Evolutionary conservation across 352 stramenopile species (phyloP).

Genomic region (Globisporangium mamillatum): DNA sequence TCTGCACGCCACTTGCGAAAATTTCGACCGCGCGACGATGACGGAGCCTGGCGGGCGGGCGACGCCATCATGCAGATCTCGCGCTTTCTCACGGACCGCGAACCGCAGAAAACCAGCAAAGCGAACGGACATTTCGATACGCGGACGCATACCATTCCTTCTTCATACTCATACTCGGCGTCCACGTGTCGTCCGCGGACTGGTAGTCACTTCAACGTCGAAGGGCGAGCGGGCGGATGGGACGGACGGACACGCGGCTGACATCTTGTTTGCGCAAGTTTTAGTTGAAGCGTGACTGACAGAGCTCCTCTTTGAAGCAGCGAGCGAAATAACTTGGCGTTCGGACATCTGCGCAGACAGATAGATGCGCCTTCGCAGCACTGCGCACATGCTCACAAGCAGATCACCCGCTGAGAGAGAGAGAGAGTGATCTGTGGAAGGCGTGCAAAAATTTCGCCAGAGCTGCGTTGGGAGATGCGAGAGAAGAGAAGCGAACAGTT

Average conservation of each 20-base stretch:
- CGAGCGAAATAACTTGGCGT: background rate
- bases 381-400: background rate
- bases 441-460: background rate
- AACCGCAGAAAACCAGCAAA: too few species aligned
- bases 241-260: background rate
- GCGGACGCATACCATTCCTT: background rate
- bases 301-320: background rate
- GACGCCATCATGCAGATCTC: background rate
- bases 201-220: background rate
- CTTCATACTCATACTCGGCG: background rate
- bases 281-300: background rate
- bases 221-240: background rate
- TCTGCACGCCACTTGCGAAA: background rate
- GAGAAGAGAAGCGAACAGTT: background rate
- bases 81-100: background rate
- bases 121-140: too few species aligned
- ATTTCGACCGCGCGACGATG: background rate
- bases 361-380: background rate
- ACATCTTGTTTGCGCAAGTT: background rate
- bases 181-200: background rate
- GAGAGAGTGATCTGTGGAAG: background rate
- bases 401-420: background rate
- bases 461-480: background rate
- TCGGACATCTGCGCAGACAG: background rate
- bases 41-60: background rate